Evolutionary conservation across 495 filamentous ascomycete genomes (phyloP), one percentile per base, ranked within the genome.

Genomic region (Xylaria scruposa): DNA sequence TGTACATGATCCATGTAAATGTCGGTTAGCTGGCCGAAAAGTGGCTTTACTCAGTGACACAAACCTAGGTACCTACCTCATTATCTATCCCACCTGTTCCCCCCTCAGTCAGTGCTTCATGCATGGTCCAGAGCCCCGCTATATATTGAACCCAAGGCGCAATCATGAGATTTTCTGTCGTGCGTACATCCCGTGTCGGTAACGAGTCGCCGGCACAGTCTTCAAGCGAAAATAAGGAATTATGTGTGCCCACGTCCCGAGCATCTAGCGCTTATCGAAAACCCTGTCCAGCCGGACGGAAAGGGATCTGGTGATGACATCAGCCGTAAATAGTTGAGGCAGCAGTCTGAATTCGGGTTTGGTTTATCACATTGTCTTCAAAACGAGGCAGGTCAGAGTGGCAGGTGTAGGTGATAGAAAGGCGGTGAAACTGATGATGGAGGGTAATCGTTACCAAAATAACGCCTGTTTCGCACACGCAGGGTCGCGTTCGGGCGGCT

Each of bases 401-500:
- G 60, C 38, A 44, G 60, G 36, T 17, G 65, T 54, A 40, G 24
- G 36, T 54, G 40, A 64, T 38, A 31, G 59, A 70, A 64, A 70
- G 60, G 68, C 68, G 68, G 68, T 70, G 68, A 70, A 26, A 33
- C 17, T 4, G 21, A 26, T 61, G 59, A 56, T 53, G 59, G 68
- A 62, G 40, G 56, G 67, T 42, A 26, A 42, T 68, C 7, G 51
- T 68, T 47, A 67, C 51, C 33, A 42, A 36, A 40, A 68, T 13
- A 51, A 70, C 29, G 31, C 21, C 24, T 42, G 59, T 59, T 24
- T 13, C 31, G 36, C 53, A 10, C 53, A 10, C 56, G 12, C 68
- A 70, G 38, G 67, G 67, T 59, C 56, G 67, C 54, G 67, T 69
- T 61, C 54, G 42, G 51, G 36, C n/a, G 24, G 54, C 42, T 70